Percentiles rank a stretch among this genome's conserved stretches.
Evolutionary conservation across 768 basidiomycete species (phyloP).

Genomic region (Phylloporus arenicola): DNA sequence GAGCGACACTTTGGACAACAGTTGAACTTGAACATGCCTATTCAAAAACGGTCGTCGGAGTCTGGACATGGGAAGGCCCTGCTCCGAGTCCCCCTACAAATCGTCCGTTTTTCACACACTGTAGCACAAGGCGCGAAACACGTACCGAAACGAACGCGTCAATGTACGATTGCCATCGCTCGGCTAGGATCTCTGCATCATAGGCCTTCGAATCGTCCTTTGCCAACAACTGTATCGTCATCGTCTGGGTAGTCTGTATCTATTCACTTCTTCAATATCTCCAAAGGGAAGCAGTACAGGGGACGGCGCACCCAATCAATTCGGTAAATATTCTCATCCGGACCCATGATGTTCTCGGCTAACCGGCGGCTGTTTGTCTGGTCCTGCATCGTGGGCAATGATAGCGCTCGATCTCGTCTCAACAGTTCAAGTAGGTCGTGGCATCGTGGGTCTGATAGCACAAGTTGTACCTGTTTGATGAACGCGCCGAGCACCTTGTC

Average conservation of each 20-base stretch:
- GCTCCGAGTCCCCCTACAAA: constrained; percentile 51
- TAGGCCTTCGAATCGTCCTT: constrained; percentile 75
- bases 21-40: constrained; percentile 38
- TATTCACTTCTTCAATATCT: constrained; percentile 23
- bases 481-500: constrained; percentile 87
- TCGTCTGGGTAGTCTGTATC: constrained; percentile 60
- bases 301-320: constrained; percentile 65
- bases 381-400: constrained; percentile 62
- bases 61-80: constrained; percentile 44
- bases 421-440: constrained; percentile 68
- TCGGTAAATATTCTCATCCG: constrained; percentile 74
- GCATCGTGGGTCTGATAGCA: constrained; percentile 63
- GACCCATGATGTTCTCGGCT: constrained; percentile 65
- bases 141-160: constrained; percentile 68
- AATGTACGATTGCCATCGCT: constrained; percentile 76
- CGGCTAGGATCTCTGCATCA: constrained; percentile 70
- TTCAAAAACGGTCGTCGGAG: constrained; percentile 59
- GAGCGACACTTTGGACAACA: background rate
- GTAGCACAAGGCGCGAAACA: background rate
- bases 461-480: constrained; percentile 84
- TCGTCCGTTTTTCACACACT: background rate
- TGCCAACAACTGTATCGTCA: constrained; percentile 71
- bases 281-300: background rate
- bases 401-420: constrained; percentile 59
- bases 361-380: constrained; percentile 60